These are phyloP conservation scores for Talaromyces amestolkiae DNA, from an alignment of 2,329 filamentous ascomycete genomes.

Conservation along the genomic window DNA sequence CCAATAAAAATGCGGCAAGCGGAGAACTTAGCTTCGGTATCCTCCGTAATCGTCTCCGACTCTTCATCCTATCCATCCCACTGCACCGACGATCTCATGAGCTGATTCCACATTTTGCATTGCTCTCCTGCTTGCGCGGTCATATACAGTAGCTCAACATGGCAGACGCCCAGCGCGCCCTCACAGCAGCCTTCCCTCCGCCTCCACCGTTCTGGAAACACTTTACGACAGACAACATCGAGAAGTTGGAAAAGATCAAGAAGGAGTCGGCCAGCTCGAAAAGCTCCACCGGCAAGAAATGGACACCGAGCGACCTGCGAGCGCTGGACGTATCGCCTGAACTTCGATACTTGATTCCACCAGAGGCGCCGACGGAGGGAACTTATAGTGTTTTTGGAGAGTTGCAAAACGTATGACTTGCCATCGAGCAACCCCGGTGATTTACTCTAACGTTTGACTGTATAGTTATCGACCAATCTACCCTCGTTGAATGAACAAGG, in stretches of 20 bases:
- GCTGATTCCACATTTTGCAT: neutral
- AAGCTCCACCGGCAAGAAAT: conserved; percentile 33
- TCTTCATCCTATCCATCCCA: neutral
- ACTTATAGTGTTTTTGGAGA: conserved; percentile 74
- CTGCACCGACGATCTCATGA: neutral
- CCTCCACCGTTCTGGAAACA: conserved; percentile 88
- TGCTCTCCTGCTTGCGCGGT: neutral
- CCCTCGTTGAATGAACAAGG: conserved; percentile 67
- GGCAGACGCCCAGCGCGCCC: conserved; percentile 56
- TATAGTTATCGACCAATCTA: conserved; percentile 56
- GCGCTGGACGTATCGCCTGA: conserved; percentile 62
- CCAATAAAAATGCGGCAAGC: neutral
- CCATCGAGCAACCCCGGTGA: no score
- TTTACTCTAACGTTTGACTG: neutral
- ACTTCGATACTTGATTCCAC: conserved; percentile 76
- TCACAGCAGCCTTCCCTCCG: conserved; percentile 71
- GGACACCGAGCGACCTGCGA: conserved; percentile 35
- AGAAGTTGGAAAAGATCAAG: conserved; percentile 55
- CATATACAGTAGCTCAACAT: conserved; percentile 41
- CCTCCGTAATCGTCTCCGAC: neutral
- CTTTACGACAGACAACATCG: conserved; percentile 74
- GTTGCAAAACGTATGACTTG: conserved; percentile 54
- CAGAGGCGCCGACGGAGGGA: conserved; percentile 67
- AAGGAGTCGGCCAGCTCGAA: conserved; percentile 34
- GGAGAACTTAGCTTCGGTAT: neutral